Base-by-base conservation (phyloP, 192 early-diverging fungal genomes). In the Coemansia sp. region DNA sequence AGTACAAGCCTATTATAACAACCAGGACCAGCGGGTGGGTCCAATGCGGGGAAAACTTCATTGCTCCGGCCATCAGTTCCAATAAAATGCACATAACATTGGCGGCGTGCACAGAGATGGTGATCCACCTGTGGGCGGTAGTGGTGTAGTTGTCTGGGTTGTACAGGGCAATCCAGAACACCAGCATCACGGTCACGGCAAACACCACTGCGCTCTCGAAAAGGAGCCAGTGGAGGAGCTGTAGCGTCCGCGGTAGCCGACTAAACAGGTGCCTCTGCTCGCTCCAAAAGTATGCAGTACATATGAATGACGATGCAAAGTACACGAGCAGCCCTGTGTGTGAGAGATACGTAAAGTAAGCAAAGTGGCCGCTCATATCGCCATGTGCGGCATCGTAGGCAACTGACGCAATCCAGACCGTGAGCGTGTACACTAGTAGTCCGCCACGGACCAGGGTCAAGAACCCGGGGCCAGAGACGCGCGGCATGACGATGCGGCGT, bases 161-260 rank as follows among this genome's bases (percentile, higher is more conserved):
- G 51, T 67, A 74, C 26, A 74, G 16, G 26, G 58, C 3, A 5
- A 47, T 20, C 70, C 70, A 74, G 29, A 59, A 74, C 39, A 74
- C 10, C 0, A 45, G 31, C 1, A 59, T 58, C 4, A 74, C 64
- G 2, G 67, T 32, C 3, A 51, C 44, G 6, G 70, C 51, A 46
- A 45, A 74, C 34, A 63, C 19, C 33, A 67, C 12, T 3, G 48
- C 59, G 4, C 64, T 62, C 17, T 53, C 59, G n/a, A 54, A 74
- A 18, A 74, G 30, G 20, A 74, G 50, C 64, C 70, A 74, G 35
- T 74, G 70, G 29, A 67, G 37, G 13, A 74, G 51, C 54, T 58
- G 70, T 10, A 74, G 34, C 4, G 44, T 44, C 6, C 19, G 40
- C 7, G 58, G 50, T 54, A 74, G 61, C 7, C 10, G 5, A 5